Evolutionary conservation across 1,139 yeast genomes (phyloP).

Genomic region (Saccharomyces hybrid): DNA sequence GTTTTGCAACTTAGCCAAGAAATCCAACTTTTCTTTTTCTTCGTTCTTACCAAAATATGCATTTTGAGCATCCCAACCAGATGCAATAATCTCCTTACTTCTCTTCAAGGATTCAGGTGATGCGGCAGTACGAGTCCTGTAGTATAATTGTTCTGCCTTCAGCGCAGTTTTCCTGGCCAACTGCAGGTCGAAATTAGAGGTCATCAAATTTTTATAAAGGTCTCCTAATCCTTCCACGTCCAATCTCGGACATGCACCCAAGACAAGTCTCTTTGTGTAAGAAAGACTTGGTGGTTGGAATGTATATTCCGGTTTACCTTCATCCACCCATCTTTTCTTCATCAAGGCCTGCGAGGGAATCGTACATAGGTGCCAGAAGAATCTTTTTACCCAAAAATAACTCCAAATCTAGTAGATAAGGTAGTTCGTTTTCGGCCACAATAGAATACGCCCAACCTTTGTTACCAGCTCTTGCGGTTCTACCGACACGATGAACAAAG

Average conservation of each 20-base stretch:
- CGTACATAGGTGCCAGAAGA: conserved; percentile 61
- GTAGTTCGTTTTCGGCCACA: conserved; percentile 76
- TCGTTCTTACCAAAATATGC: conserved; percentile 63
- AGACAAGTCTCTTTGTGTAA: conserved; percentile 67
- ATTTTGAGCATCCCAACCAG: conserved; percentile 88
- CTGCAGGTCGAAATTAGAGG: conserved; percentile 61
- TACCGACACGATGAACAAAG: conserved; percentile 94
- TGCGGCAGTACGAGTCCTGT: conserved; percentile 80
- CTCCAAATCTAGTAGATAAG: conserved; percentile 85
- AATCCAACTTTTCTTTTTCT: conserved; percentile 66
- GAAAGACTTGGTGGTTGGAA: conserved; percentile 50
- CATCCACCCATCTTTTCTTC: conserved; percentile 39
- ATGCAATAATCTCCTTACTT: conserved; percentile 67
- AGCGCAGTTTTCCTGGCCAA: conserved; percentile 62
- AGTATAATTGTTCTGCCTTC: conserved; percentile 82
- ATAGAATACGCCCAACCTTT: conserved; percentile 96
- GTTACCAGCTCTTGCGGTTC: conserved; percentile 98
- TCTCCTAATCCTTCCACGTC: conserved; percentile 69
- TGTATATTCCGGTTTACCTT: conserved; percentile 31
- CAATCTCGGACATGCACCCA: conserved; percentile 74
- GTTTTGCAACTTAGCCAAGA: conserved; percentile 62
- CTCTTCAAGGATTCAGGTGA: conserved; percentile 78
- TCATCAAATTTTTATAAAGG: conserved; percentile 53
- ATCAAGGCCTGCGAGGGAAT: conserved; percentile 48
- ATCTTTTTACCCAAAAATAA: conserved; percentile 81